Percentiles rank a stretch among this genome's conserved stretches.
Evolutionary conservation across 805 yeast genomes (phyloP).

Genomic region (Candida anglica): DNA sequence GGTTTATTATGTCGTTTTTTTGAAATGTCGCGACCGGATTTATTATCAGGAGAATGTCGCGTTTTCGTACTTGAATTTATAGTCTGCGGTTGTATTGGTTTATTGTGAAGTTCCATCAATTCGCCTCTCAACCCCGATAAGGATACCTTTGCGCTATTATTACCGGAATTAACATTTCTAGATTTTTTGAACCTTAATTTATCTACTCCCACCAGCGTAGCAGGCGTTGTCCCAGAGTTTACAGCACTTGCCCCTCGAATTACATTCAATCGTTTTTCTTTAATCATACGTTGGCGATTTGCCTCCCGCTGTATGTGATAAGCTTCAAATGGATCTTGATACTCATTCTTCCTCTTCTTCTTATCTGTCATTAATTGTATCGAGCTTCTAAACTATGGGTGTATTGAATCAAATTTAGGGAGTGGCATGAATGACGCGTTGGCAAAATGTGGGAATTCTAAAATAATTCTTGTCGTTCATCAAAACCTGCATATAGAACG

Average conservation of each 20-base stretch:
- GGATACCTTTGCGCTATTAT: neutral
- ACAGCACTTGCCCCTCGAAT: constrained; percentile 3
- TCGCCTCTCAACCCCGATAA: neutral
- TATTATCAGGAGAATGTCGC: neutral
- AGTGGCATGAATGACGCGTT: too few species aligned
- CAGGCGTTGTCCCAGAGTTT: constrained; percentile 1
- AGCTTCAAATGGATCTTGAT: constrained; percentile 8
- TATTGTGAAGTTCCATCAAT: too few species aligned
- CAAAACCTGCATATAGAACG: too few species aligned
- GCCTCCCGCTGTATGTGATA: constrained; percentile 5
- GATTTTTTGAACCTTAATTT: neutral
- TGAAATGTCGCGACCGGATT: neutral
- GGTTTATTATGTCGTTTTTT: neutral
- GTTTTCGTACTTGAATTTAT: neutral
- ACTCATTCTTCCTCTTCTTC: constrained; percentile 1
- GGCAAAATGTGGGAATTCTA: too few species aligned
- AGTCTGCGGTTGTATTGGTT: neutral
- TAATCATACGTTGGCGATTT: constrained; percentile 7
- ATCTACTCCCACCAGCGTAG: neutral
- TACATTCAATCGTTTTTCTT: constrained; percentile 5
- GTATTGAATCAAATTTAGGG: too few species aligned
- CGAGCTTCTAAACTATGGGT: too few species aligned
- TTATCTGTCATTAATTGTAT: too few species aligned
- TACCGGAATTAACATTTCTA: neutral
- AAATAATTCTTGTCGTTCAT: too few species aligned